Conservation (phyloP, 2,329 filamentous ascomycete species). For the Helminthosporium solani region DNA sequence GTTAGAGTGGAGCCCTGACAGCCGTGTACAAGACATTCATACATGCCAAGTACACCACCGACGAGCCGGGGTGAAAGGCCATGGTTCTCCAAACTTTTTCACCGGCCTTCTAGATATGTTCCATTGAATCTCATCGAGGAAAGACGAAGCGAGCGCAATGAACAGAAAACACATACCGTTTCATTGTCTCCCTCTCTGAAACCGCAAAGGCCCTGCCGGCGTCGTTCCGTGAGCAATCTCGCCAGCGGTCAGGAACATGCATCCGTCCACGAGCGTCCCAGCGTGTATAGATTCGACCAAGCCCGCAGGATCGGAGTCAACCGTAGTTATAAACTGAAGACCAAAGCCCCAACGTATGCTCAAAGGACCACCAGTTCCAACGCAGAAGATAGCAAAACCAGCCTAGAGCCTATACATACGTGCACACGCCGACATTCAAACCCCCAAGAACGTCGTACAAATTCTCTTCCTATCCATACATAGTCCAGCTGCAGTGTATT, state of each 20-base stretch:
- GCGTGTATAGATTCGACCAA: slow-evolving; percentile 20
- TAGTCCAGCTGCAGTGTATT: slow-evolving; percentile 4
- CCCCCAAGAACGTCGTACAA: slow-evolving; percentile 8
- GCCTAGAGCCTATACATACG: slow-evolving; percentile 22
- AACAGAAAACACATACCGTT: no score
- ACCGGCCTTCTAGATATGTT: slow-evolving; percentile 6
- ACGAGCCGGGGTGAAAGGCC: neutral
- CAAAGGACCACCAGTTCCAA: slow-evolving; percentile 14
- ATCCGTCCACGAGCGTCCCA: slow-evolving; percentile 20
- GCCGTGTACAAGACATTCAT: no score
- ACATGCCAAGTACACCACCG: neutral
- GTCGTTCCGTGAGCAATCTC: neutral
- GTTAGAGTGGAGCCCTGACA: slow-evolving; percentile 14
- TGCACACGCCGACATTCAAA: slow-evolving; percentile 21
- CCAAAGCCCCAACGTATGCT: slow-evolving; percentile 17
- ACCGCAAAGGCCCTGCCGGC: neutral
- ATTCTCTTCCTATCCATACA: slow-evolving; percentile 2
- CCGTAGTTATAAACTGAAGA: no score
- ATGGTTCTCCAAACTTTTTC: slow-evolving; percentile 1
- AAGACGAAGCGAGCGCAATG: slow-evolving; percentile 2
- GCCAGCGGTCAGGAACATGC: neutral
- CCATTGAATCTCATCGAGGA: slow-evolving; percentile 6
- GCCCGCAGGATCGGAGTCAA: slow-evolving; percentile 28
- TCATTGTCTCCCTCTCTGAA: no score
- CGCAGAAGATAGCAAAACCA: slow-evolving; percentile 18